Evolutionary conservation across 371 early-diverging fungal species (phyloP).

Genomic region (Actinomucor elegans): DNA sequence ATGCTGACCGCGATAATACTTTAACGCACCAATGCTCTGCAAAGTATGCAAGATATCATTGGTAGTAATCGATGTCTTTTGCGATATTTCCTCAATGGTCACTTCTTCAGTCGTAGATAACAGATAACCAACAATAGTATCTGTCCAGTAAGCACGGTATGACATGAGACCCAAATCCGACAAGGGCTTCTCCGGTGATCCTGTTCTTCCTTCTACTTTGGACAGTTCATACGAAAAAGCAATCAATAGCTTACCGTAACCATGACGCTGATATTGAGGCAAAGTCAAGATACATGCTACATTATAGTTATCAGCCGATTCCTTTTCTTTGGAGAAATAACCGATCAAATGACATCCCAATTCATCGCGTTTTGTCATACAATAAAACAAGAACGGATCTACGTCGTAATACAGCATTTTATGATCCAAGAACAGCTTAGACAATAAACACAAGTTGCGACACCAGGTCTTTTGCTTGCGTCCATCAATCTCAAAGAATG

Average conservation of each 20-base stretch:
- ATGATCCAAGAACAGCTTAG: conserved; percentile 99
- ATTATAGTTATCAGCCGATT: conserved; percentile 95
- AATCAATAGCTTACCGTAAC: conserved; percentile 97
- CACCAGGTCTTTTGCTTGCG: conserved; percentile 87
- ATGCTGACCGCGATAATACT: conserved; percentile 93
- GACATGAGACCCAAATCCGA: conserved; percentile 97
- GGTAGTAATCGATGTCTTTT: conserved; percentile 84
- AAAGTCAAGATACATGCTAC: conserved; percentile 99
- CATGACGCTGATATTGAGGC: conserved; percentile 98
- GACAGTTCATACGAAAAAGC: conserved; percentile 97
- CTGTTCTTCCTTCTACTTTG: conserved; percentile 92
- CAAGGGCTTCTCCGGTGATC: conserved; percentile 99
- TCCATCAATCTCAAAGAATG: conserved; percentile 95
- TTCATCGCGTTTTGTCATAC: conserved; percentile 84
- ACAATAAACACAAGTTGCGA: conserved; percentile 86
- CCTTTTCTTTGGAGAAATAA: conserved; percentile 99
- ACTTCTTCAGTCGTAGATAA: conserved; percentile 51
- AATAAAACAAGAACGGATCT: conserved; percentile 98
- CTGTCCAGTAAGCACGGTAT: conserved; percentile 97
- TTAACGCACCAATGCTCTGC: conserved; percentile 87
- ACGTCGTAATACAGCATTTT: conserved; percentile 99
- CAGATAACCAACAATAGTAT: conserved; percentile 71
- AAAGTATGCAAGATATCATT: conserved; percentile 97
- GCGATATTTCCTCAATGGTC: conserved; percentile 82
- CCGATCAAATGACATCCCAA: conserved; percentile 94